Percentiles rank a stretch among this genome's conserved stretches.
These are phyloP conservation scores for Forsythia viridissima DNA, from an alignment of 257 asterid genomes.

Conservation along the genomic window DNA sequence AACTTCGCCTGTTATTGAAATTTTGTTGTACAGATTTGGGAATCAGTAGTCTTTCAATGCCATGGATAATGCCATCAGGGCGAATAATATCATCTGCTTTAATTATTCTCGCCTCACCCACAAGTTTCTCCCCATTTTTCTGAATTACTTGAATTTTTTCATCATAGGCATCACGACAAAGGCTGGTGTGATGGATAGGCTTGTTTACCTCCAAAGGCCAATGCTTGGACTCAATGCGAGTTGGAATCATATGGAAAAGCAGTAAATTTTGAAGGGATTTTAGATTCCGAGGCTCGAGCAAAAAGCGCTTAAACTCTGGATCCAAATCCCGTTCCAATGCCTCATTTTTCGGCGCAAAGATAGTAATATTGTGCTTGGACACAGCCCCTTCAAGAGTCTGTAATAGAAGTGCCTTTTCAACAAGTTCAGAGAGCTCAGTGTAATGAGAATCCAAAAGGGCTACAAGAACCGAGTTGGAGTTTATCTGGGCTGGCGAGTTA, in stretches of 20 bases:
- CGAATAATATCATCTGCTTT: conserved; percentile 64
- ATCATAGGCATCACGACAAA: conserved; percentile 45
- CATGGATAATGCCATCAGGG: conserved; percentile 96
- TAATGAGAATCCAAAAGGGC: conserved; percentile 91
- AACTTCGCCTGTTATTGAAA: conserved; percentile 75
- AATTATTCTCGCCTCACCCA: conserved; percentile 46
- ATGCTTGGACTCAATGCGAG: conserved; percentile 56
- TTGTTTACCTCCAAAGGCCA: conserved; percentile 31
- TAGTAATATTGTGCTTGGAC: conserved; percentile 72
- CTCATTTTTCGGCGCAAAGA: conserved; percentile 85
- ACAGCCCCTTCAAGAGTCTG: conserved; percentile 87
- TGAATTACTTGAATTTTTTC: conserved; percentile 40
- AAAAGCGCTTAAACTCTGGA: conserved; percentile 83
- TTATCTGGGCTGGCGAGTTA: conserved; percentile 39
- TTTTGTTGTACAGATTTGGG: conserved; percentile 87
- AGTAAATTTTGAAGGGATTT: conserved; percentile 73
- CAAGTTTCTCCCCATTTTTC: conserved; percentile 42
- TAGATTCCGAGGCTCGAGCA: conserved; percentile 81
- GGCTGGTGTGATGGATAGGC: conserved; percentile 38
- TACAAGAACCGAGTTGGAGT: conserved; percentile 86
- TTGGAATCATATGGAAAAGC: conserved; percentile 80
- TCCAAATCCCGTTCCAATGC: conserved; percentile 85
- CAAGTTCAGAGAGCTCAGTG: conserved; percentile 87
- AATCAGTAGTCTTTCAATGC: conserved; percentile 69
- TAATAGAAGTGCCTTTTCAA: conserved; percentile 81